phyloP scores from a whole-genome alignment of 176 grass and related monocot species.

The Tuctoria greenei region DNA sequence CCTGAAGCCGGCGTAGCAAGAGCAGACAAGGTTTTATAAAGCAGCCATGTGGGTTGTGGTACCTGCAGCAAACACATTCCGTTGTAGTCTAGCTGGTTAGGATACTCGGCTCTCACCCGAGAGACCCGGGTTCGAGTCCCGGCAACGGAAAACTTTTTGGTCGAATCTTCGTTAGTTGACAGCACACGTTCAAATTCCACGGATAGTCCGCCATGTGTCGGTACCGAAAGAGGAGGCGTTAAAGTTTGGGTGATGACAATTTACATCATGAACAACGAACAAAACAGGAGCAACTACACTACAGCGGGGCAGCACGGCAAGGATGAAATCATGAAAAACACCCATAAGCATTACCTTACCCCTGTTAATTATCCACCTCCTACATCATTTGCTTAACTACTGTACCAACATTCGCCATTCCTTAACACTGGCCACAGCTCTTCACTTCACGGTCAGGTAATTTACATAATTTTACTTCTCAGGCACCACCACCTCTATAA shows the following conservation, averaged over 20 bases:
- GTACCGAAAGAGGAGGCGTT: not conserved
- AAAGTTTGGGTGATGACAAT: slow-evolving; percentile 23
- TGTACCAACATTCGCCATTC: slow-evolving; percentile 20
- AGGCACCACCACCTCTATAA: not conserved
- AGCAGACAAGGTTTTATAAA: too few species aligned
- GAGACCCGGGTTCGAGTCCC: slow-evolving; percentile 82
- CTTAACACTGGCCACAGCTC: slow-evolving; percentile 32
- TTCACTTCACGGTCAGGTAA: slow-evolving; percentile 47
- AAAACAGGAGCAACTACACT: slow-evolving; percentile 52
- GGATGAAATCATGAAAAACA: too few species aligned
- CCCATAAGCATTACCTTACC: too few species aligned
- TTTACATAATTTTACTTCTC: slow-evolving; percentile 49
- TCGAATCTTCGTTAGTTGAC: too few species aligned
- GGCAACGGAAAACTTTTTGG: slow-evolving; percentile 89
- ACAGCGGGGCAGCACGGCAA: too few species aligned
- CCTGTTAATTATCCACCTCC: slow-evolving; percentile 28
- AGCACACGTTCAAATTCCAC: too few species aligned
- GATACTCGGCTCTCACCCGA: slow-evolving; percentile 90
- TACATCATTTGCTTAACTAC: slow-evolving; percentile 30
- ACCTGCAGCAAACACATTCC: too few species aligned
- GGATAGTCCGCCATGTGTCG: too few species aligned
- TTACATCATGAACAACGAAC: slow-evolving; percentile 46
- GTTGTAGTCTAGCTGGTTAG: slow-evolving; percentile 52
- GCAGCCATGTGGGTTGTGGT: too few species aligned
- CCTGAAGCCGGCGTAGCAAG: too few species aligned